Base-by-base conservation (phyloP, 2,329 filamentous ascomycete genomes). In the Eurotiales sp. region DNA sequence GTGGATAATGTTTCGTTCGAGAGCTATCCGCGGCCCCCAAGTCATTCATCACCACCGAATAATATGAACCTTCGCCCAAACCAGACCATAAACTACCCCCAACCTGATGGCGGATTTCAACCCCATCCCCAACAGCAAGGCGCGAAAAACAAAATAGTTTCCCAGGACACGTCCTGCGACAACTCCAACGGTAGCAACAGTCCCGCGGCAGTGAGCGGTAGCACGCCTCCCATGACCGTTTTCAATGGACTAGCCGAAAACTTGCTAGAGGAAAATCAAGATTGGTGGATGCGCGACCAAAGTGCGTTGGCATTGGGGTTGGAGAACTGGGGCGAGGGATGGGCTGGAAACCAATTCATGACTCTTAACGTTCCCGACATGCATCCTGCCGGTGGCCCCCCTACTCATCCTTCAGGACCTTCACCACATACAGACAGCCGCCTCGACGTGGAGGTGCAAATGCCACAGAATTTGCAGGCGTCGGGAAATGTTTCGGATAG, bases 281-380 rank as follows among this genome's bases (percentile, higher is more conserved):
- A 86, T 58, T 84, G 80, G 81, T 84, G 82, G 74, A 74, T 83
- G 49, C 72, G 77, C 30, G 84, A 87, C 59, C 82, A 86, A 59
- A 77, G 73, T 15, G 78, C 80, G 45, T 67, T 86, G 3, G 82
- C 80, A 0, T 65, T 78, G 3, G 83, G 83, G 1, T 81, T 86
- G 56, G 83, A 79, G 22, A 84, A 83, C 50, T 87, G 83, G 83
- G 59, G 56, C 17, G 64, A 61, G 23, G 54, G 56, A 32, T 69
- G 65, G 66, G 58, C 55, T 46, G 44, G 59, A 6, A 46, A 55
- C 22, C 49, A 66, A 1, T 37, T 58, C 14, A 46, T 51, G 41
- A 46, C 37, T 39, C 41, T 45, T 17, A 46, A 50, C 37, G 5
- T 32, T 34, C 46, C 37, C n/a, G 17, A 39, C 21, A 8, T 19